Evolutionary conservation across 208 protist species (phyloP).

Genomic region (Leishmania amazonensis): DNA sequence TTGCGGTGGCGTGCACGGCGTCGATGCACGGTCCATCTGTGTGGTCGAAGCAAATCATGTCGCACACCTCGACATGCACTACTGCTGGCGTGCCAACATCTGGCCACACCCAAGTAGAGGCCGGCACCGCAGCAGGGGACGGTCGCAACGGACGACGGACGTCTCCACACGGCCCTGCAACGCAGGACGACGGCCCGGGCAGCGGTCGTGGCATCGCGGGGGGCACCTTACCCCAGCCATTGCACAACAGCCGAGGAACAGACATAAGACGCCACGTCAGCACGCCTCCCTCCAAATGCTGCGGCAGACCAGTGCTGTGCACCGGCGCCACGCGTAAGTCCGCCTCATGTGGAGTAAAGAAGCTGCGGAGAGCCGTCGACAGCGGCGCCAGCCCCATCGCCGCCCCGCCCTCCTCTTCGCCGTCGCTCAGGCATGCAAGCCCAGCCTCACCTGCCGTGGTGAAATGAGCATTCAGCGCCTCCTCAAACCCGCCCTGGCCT

Average conservation of each 20-base stretch:
- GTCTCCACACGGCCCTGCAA: not conserved
- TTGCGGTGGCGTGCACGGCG: not conserved
- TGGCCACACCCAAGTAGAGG: slow-evolving; percentile 21
- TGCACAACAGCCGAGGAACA: slow-evolving; percentile 19
- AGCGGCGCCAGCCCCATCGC: not conserved
- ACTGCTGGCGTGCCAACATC: slow-evolving; percentile 19
- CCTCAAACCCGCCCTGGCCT: not conserved
- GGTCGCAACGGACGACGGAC: not conserved
- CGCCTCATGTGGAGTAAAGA: slow-evolving; percentile 24
- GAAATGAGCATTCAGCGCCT: not conserved
- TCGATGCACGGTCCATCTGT: slow-evolving; percentile 7
- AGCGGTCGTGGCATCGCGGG: not conserved
- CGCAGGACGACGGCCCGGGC: not conserved
- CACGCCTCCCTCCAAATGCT: slow-evolving; percentile 12
- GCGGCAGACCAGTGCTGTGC: slow-evolving; percentile 3
- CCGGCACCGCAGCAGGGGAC: not conserved
- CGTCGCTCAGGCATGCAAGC: not conserved
- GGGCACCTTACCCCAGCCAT: not conserved
- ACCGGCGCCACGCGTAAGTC: slow-evolving; percentile 13
- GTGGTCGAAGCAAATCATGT: slow-evolving; percentile 18
- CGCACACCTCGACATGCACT: slow-evolving; percentile 17
- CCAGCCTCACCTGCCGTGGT: not conserved
- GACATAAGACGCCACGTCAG: slow-evolving; percentile 23
- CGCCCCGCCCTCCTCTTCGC: not conserved
- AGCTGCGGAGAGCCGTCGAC: slow-evolving; percentile 7